Evolutionary conservation across 129 eudicot species (phyloP).

Genomic region (Artemisia annua): DNA sequence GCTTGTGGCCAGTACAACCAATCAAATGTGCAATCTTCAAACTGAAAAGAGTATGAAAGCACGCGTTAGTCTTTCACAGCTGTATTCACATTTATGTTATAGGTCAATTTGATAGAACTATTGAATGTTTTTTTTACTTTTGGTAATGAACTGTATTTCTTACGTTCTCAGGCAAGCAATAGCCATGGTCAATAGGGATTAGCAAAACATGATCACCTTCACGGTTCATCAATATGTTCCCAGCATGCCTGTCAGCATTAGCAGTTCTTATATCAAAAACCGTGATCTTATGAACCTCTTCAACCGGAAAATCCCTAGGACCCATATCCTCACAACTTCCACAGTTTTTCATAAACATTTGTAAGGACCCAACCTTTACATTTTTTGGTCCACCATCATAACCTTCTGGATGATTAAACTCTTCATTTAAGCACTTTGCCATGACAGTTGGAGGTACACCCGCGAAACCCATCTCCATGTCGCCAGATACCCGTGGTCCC

Average conservation of each 20-base stretch:
- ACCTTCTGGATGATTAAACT: conserved; percentile 53
- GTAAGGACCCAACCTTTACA: conserved; percentile 56
- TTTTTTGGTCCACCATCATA: conserved; percentile 38
- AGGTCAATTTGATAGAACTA: neutral
- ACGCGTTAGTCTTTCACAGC: neutral
- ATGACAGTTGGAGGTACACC: conserved; percentile 68
- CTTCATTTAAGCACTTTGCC: conserved; percentile 53
- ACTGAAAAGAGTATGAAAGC: conserved; percentile 34
- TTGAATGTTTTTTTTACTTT: neutral
- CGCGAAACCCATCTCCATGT: conserved; percentile 46
- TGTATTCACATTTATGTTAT: neutral
- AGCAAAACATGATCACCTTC: conserved; percentile 40
- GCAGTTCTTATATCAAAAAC: conserved; percentile 70
- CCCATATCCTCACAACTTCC: conserved; percentile 84
- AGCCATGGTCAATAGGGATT: conserved; percentile 69
- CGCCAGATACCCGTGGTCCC: conserved; percentile 29
- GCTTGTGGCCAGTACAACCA: conserved; percentile 82
- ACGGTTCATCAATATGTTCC: conserved; percentile 53
- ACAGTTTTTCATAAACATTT: conserved; percentile 58
- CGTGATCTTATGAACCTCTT: conserved; percentile 67
- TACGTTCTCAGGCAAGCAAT: conserved; percentile 67
- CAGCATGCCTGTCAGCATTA: conserved; percentile 71
- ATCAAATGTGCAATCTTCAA: conserved; percentile 75
- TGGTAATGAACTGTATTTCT: conserved; percentile 21
- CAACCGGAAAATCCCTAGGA: conserved; percentile 58